Evolutionary conservation across 2,329 filamentous ascomycete genomes (phyloP).

Genomic region (Fusarium sp.): DNA sequence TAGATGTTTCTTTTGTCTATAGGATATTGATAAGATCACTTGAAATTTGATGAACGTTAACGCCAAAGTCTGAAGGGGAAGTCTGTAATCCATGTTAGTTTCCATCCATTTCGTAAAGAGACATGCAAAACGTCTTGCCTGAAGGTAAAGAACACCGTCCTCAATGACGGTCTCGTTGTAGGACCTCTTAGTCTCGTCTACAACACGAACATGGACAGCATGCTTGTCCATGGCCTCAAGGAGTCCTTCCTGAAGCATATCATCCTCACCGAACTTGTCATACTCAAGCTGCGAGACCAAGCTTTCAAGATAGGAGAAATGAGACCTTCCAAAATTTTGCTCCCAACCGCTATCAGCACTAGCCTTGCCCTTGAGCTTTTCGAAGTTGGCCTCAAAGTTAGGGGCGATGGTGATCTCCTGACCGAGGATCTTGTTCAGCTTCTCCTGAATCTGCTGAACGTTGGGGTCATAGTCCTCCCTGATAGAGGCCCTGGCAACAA

Average conservation of each 20-base stretch:
- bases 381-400: constrained; percentile 56
- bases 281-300: constrained; percentile 52
- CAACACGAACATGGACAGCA: constrained; percentile 55
- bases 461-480: constrained; percentile 52
- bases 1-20: constrained; percentile 15
- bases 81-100: constrained; percentile 40
- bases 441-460: constrained; percentile 48
- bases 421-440: constrained; percentile 51
- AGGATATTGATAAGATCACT: constrained; percentile 49
- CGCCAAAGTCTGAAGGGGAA: constrained; percentile 46
- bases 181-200: constrained; percentile 50
- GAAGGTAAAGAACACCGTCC: constrained; percentile 59
- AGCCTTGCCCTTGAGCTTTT: constrained; percentile 48
- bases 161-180: constrained; percentile 59
- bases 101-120: not conserved
- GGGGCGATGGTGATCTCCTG: constrained; percentile 56
- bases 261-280: constrained; percentile 57
- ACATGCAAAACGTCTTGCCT: constrained; percentile 45
- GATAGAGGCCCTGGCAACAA: constrained; percentile 53
- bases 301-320: constrained; percentile 54
- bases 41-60: constrained; percentile 48
- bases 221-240: constrained; percentile 55
- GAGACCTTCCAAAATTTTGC: constrained; percentile 51
- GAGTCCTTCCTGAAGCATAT: constrained; percentile 58
- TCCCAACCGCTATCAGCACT: constrained; percentile 51